Conservation (phyloP, 2,329 filamentous ascomycete species). For the Blumeria hordei region DNA sequence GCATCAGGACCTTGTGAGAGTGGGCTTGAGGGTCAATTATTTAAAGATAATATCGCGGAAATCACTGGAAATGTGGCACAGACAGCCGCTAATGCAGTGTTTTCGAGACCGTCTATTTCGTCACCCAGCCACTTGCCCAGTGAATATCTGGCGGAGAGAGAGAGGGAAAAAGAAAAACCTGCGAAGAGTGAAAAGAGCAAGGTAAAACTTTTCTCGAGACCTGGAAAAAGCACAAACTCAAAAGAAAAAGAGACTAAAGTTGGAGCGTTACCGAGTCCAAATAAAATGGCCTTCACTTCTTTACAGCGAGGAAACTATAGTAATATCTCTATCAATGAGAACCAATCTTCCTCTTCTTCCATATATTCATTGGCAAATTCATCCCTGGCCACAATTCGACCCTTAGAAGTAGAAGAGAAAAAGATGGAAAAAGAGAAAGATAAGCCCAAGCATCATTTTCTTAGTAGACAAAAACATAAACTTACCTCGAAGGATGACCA, state of each 20-base stretch:
- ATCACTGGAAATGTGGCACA: conserved; percentile 40
- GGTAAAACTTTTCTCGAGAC: conserved; percentile 60
- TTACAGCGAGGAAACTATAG: conserved; percentile 43
- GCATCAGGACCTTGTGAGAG: conserved; percentile 35
- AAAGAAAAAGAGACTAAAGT: conserved; percentile 41
- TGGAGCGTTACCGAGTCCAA: conserved; percentile 46
- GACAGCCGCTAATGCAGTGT: conserved; percentile 48
- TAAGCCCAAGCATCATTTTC: conserved; percentile 57
- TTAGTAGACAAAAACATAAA: conserved; percentile 60
- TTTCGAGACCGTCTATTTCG: conserved; percentile 25
- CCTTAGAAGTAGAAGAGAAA: conserved; percentile 32
- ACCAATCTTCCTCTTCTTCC: conserved; percentile 26
- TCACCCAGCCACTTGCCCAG: conserved; percentile 14
- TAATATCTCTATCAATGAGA: conserved; percentile 44
- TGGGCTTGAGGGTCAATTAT: conserved; percentile 22
- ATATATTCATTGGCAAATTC: conserved; percentile 56
- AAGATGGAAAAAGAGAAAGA: conserved; percentile 41
- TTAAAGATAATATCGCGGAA: conserved; percentile 36
- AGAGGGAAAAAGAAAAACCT: conserved; percentile 28
- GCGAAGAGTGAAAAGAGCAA: conserved; percentile 45
- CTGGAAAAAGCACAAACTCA: conserved; percentile 44
- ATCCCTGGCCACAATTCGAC: conserved; percentile 53
- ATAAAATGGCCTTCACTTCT: conserved; percentile 42
- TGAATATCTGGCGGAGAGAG: conserved; percentile 11
- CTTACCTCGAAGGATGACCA: conserved; percentile 48